phyloP scores from a whole-genome alignment of 108 stramenopile genomes.

The Fistulifera solaris region DNA sequence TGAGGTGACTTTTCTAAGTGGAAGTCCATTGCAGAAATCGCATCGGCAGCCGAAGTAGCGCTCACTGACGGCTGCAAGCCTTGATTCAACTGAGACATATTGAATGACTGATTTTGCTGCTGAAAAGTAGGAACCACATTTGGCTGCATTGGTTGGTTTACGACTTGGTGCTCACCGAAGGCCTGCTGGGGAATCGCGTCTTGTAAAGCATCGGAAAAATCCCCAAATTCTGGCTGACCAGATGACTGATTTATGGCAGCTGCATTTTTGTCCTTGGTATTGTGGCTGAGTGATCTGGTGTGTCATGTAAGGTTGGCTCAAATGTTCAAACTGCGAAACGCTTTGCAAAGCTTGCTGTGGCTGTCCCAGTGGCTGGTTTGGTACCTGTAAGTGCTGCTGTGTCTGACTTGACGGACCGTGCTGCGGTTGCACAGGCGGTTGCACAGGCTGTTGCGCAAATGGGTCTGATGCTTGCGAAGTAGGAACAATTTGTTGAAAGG shows the following conservation, averaged over 20 bases:
- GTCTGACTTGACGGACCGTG: slow-evolving; percentile 17
- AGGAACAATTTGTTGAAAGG: background rate
- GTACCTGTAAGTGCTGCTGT: slow-evolving; percentile 17
- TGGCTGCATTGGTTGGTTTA: slow-evolving; percentile 7
- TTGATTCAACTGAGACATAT: background rate
- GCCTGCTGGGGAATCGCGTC: too few relatives aligned
- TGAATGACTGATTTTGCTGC: slow-evolving; percentile 13
- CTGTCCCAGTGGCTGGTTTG: slow-evolving; percentile 19
- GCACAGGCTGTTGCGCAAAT: slow-evolving; percentile 10
- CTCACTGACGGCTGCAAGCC: too few relatives aligned
- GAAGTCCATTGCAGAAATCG: slow-evolving; percentile 2
- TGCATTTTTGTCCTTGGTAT: slow-evolving; percentile 12
- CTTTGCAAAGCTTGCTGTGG: slow-evolving; percentile 18
- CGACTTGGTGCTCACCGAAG: too few relatives aligned
- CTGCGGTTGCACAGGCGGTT: slow-evolving; percentile 15
- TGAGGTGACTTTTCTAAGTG: background rate
- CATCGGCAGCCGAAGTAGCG: too few relatives aligned
- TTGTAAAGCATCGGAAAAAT: too few relatives aligned
- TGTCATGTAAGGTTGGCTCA: slow-evolving; percentile 10
- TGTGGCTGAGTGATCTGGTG: slow-evolving; percentile 15
- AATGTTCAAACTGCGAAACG: slow-evolving; percentile 13
- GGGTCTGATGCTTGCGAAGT: too few relatives aligned
- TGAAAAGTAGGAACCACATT: slow-evolving; percentile 9
- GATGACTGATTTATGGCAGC: too few relatives aligned
- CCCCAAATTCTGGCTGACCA: too few relatives aligned